phyloP scores from a whole-genome alignment of 371 early-diverging fungal genomes.

The Mucor piriformis region DNA sequence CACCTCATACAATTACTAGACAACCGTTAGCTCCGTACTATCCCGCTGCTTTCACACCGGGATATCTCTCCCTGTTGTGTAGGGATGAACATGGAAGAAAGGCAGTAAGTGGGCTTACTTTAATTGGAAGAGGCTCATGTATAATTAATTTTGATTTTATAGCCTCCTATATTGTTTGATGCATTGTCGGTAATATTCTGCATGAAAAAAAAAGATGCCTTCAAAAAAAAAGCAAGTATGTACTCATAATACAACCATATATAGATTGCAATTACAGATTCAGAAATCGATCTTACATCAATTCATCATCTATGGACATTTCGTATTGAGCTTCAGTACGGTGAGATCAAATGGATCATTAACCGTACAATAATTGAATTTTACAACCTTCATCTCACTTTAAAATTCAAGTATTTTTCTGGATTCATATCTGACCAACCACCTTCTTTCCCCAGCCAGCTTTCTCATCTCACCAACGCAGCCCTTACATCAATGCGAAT shows the following conservation, averaged over 20 bases:
- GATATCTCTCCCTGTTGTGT: constrained; percentile 28
- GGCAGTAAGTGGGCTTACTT: constrained; percentile 19
- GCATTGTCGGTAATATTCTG: constrained; percentile 30
- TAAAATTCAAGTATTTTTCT: constrained; percentile 46
- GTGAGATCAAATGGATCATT: constrained; percentile 80
- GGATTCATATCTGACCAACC: constrained; percentile 28
- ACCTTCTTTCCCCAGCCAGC: constrained; percentile 48
- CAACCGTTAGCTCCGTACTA: constrained; percentile 36
- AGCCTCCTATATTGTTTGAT: constrained; percentile 50
- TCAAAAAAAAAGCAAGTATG: too few species aligned
- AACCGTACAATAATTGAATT: constrained; percentile 71
- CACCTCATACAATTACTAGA: constrained; percentile 18
- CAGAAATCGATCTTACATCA: constrained; percentile 40
- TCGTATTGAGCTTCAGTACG: constrained; percentile 78
- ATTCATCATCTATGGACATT: constrained; percentile 43
- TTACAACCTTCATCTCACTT: constrained; percentile 61
- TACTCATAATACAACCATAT: background rate
- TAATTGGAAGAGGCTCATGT: too few species aligned
- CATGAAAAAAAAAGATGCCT: too few species aligned
- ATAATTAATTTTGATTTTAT: too few species aligned
- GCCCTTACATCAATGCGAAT: constrained; percentile 41
- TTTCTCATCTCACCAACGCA: constrained; percentile 39
- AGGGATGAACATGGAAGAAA: constrained; percentile 40
- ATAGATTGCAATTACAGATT: constrained; percentile 54
- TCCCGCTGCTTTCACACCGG: constrained; percentile 31